Evolutionary conservation across 495 filamentous ascomycete genomes (phyloP), one percentile per base, ranked within the genome.

Genomic region (Aspergillus hancockii): DNA sequence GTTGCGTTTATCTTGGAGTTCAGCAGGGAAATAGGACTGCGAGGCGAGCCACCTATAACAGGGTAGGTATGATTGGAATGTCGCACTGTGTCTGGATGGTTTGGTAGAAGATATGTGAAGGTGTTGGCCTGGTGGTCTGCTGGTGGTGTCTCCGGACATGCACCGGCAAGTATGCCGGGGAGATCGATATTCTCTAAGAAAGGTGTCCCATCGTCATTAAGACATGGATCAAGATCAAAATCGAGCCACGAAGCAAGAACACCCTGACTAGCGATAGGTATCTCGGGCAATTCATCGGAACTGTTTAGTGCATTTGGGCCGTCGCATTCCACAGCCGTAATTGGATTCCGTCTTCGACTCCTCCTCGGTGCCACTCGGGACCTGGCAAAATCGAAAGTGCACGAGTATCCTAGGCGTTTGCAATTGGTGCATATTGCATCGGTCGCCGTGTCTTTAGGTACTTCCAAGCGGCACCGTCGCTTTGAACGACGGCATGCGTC

Each of bases 401-500:
- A 71, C 7, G 49, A 9, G 46, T 60, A 60, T 43, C 60, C 63
- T 19, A 69, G 41, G 9, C 67, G 66, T 14, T 47, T 19, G 60
- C 68, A 71, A 51, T 65, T 58, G 4, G 59, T 30, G 36, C 68
- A 69, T 1, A 58, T 19, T 4, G 30, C 14, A 22, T 21, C 52
- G 4, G 58, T 0, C 19, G 55, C 49, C 4, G 22, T 49, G 9
- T 57, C 41, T 8, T 16, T 13, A 50, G 8, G 18, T 4, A 45
- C 12, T 41, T 49, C 25, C 18, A 69, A 61, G 19, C 63, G 46
- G 46, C 68, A 71, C 12, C 67, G 66, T 38, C 68, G 62, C 28
- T 71, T 71, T 10, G 63, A 67, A 31, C 64, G 66, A 2, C 68
- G 57, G 47, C 66, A 71, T 12, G 57, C 56, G 47, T 71, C 68